These are phyloP conservation scores for Leptographium procerum DNA, from an alignment of 2,329 filamentous ascomycete genomes.

Conservation along the genomic window DNA sequence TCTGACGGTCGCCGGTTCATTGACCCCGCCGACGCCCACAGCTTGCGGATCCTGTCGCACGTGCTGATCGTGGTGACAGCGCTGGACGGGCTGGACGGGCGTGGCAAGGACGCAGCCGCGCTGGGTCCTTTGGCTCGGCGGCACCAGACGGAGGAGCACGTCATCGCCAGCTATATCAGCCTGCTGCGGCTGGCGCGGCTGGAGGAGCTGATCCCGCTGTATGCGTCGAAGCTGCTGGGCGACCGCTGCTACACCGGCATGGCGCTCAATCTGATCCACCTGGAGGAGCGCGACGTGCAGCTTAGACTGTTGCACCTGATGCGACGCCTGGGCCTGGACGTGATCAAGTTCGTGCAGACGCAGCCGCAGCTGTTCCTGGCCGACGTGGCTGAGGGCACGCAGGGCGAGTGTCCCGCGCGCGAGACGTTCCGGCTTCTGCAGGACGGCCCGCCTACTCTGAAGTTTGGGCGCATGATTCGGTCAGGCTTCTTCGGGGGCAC, in stretches of 20 bases:
- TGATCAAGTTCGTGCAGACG: conserved; percentile 59
- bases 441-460: conserved; percentile 37
- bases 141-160: conserved; percentile 52
- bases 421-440: conserved; percentile 40
- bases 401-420: conserved; percentile 27
- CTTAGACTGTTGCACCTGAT: conserved; percentile 62
- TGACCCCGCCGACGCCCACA: conserved; percentile 45
- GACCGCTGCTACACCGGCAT: conserved; percentile 59
- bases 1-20: conserved; percentile 26
- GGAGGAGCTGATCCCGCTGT: conserved; percentile 72
- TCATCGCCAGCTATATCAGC: conserved; percentile 72
- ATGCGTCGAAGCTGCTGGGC: conserved; percentile 65
- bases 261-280: conserved; percentile 63
- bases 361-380: conserved; percentile 46
- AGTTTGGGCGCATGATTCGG: conserved; percentile 53
- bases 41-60: conserved; percentile 59
- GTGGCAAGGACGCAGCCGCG: conserved; percentile 22
- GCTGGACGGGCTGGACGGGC: conserved; percentile 37
- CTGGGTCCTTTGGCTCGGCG: conserved; percentile 22
- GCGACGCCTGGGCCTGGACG: conserved; percentile 60
- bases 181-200: conserved; percentile 62
- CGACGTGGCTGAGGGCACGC: conserved; percentile 27
- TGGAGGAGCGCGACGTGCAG: conserved; percentile 55
- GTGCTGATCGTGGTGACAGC: conserved; percentile 54
- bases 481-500: conserved; percentile 59